A percentile compares a stretch with the other conserved stretches of the same genome.
Conservation (phyloP, 2,329 filamentous ascomycete genomes). For the Cytospora piceicola region DNA sequence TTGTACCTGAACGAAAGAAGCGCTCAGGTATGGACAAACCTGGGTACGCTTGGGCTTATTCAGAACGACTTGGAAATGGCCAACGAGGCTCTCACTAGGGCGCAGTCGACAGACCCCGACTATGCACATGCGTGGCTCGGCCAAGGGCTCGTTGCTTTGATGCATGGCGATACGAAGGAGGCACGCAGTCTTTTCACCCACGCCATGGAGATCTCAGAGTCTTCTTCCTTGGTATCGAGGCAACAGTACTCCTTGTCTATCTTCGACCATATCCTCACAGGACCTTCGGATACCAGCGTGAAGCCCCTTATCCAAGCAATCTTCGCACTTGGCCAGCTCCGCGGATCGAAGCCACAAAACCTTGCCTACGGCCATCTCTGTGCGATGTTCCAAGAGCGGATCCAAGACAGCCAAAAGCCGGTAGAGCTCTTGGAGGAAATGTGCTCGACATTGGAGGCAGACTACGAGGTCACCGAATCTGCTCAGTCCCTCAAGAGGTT, state of each 20-base stretch:
- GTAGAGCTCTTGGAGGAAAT: conserved; percentile 67
- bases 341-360: conserved; percentile 70
- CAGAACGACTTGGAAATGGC: conserved; percentile 85
- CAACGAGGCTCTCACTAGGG: conserved; percentile 85
- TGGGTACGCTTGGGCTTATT: conserved; percentile 83
- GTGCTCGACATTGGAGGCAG: conserved; percentile 72
- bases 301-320: conserved; percentile 80
- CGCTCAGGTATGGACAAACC: conserved; percentile 84
- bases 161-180: conserved; percentile 63
- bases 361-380: conserved; percentile 76
- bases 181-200: conserved; percentile 88
- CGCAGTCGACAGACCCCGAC: conserved; percentile 92
- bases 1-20: conserved; percentile 90
- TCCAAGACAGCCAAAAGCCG: conserved; percentile 68
- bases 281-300: conserved; percentile 53
- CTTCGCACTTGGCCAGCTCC: conserved; percentile 84
- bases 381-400: conserved; percentile 80
- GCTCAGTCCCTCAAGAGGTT: conserved; percentile 73
- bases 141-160: conserved; percentile 82
- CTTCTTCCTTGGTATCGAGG: conserved; percentile 72
- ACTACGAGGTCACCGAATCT: conserved; percentile 86
- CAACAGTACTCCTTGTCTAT: conserved; percentile 78
- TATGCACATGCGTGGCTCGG: conserved; percentile 94
- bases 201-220: conserved; percentile 88
- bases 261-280: conserved; percentile 78